Base-by-base conservation (phyloP, 129 eudicot species). In the carrot (Daucus carota) region DNA sequence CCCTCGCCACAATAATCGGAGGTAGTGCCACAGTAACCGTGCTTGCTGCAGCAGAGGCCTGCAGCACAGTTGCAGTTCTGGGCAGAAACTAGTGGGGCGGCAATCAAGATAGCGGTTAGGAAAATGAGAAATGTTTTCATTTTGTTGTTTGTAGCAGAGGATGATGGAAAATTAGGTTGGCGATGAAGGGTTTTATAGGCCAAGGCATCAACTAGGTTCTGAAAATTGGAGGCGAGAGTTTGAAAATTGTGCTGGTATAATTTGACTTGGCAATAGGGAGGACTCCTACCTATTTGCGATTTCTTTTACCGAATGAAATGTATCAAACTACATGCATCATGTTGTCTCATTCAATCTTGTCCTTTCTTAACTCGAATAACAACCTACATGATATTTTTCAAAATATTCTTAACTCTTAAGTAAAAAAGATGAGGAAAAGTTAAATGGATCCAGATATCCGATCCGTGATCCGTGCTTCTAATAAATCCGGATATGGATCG, bases 21-120 rank as follows among this genome's bases (percentile, higher is more conserved):
- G 42, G 26, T 28, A 67, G 1, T 34, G 72, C 44, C 72, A 67
- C 72, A 67, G 12, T 4, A 67, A 67, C 28, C 44, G n/a, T 34
- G 34, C 22, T 67, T 18, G 43, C 72, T 67, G 34, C 72, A 67
- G 34, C 72, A 67, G 38, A 67, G 41, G 41, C 20, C 44, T 1
- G 72, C 26, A 33, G 72, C 42, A 67, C 72, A 67, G 34, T 67
- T 67, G 72, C 72, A 67, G 5, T 67, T 67, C 26, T 67, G 44
- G 44, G 5, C 24, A 38, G 72, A 67, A 67, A 67, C 72, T 5
- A 67, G 72, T 15, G 28, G 8, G 34, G 34, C 10, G 15, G 24
- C 72, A 43, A 20, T 36, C 15, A 66, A 26, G n/a, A 67, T 3
- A 44, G 44, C 34, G 22, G 72, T 15, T 17, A 67, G 72, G 24